Conservation (phyloP, 345 rosid genomes). For the Camelina laxa region DNA sequence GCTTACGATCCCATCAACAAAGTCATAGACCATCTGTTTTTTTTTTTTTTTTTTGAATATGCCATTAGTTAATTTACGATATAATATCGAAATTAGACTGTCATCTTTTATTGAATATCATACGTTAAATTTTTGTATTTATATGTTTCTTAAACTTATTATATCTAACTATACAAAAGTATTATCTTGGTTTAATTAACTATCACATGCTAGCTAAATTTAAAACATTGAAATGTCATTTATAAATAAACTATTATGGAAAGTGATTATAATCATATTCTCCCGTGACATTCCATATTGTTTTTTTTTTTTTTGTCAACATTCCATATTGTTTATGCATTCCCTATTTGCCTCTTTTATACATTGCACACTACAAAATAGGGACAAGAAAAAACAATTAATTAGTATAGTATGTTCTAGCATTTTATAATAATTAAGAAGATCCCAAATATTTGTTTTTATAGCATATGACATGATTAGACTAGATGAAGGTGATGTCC, state of each 20-base stretch:
- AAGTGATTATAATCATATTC: slow-evolving; percentile 1
- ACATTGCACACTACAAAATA: neutral
- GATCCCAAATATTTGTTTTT: slow-evolving; percentile 36
- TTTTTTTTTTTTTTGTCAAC: neutral
- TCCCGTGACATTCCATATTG: neutral
- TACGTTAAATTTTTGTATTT: too few species aligned
- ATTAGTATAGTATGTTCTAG: neutral
- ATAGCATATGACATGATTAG: slow-evolving; percentile 28
- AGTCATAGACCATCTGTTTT: too few species aligned
- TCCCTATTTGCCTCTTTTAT: neutral
- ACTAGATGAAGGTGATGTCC: slow-evolving; percentile 30
- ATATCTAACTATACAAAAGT: neutral
- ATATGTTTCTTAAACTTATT: neutral
- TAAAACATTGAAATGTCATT: neutral
- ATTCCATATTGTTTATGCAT: neutral
- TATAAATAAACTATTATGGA: slow-evolving; percentile 14
- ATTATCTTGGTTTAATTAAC: neutral
- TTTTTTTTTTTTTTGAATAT: too few species aligned
- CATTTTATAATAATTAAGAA: slow-evolving; percentile 31
- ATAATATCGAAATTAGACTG: too few species aligned
- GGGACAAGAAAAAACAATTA: slow-evolving; percentile 2
- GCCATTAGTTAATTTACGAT: too few species aligned
- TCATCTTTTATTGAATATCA: too few species aligned
- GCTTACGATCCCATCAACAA: too few species aligned
- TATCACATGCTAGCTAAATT: neutral